Percentiles rank a stretch among this genome's conserved stretches.
Evolutionary conservation across 164 flowering plant genomes (phyloP).

Genomic region (Vitis amurensis): DNA sequence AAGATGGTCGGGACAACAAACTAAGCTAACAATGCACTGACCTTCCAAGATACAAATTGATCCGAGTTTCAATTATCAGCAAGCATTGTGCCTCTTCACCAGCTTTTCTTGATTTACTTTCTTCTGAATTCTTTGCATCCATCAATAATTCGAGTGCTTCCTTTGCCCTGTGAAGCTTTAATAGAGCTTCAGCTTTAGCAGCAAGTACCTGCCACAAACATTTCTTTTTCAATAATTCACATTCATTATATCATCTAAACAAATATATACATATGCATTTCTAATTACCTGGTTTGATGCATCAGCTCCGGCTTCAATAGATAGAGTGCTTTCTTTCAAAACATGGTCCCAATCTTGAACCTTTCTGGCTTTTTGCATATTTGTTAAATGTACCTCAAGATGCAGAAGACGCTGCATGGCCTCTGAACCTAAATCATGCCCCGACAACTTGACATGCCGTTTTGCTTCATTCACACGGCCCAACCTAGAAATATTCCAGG

Average conservation of each 20-base stretch:
- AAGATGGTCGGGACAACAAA: too few relatives aligned
- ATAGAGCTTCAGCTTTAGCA: background rate
- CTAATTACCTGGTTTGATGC: background rate
- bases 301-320: background rate
- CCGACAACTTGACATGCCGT: slow-evolving; percentile 16
- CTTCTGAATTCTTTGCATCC: background rate
- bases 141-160: background rate
- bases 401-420: slow-evolving; percentile 5
- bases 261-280: background rate
- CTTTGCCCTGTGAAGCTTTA: background rate
- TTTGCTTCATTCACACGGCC: slow-evolving; percentile 27
- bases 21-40: background rate
- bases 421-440: slow-evolving; percentile 12
- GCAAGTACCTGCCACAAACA: background rate
- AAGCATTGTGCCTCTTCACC: background rate
- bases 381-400: slow-evolving; percentile 17
- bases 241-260: background rate
- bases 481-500: slow-evolving; percentile 17
- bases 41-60: slow-evolving; percentile 3
- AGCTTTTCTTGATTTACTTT: background rate
- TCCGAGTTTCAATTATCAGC: slow-evolving; percentile 3
- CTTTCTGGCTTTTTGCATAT: slow-evolving; percentile 9
- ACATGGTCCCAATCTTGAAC: slow-evolving; percentile 1
- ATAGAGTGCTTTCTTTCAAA: background rate
- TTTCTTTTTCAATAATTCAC: background rate